A percentile compares a stretch with the other conserved stretches of the same genome.
phyloP scores from a whole-genome alignment of 2,329 filamentous ascomycete species.

The Penicillium sp. region DNA sequence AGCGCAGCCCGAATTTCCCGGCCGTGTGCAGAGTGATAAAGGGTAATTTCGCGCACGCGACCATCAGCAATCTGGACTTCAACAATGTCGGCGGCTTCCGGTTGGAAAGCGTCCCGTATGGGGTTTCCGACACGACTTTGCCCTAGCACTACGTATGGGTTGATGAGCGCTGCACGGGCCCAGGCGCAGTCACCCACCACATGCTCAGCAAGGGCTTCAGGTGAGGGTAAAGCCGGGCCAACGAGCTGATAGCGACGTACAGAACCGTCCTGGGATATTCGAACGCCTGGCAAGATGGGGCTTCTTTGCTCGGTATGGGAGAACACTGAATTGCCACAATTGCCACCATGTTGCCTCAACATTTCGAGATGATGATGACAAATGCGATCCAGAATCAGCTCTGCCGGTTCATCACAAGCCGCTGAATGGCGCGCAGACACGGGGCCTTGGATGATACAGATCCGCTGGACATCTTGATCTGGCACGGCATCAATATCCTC shows the following conservation, averaged over 20 bases:
- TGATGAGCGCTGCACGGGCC: not conserved
- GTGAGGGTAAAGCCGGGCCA: not conserved
- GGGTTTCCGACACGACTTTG: not conserved
- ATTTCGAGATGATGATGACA: not conserved
- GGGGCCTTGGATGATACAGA: constrained; percentile 13
- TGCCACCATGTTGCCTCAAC: not conserved
- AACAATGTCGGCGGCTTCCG: not conserved
- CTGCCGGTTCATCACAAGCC: not conserved
- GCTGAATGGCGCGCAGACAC: constrained; percentile 2
- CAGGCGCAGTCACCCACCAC: not conserved
- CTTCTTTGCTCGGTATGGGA: no score
- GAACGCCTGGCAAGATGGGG: not conserved
- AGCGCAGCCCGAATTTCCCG: not conserved
- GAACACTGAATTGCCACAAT: no score
- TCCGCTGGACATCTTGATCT: constrained; percentile 5
- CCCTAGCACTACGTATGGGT: not conserved
- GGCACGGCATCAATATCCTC: constrained; percentile 8
- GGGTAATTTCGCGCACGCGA: not conserved
- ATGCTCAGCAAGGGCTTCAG: not conserved
- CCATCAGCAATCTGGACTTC: not conserved
- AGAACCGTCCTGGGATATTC: not conserved
- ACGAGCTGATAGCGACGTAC: not conserved
- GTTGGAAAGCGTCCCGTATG: not conserved
- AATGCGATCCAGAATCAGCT: not conserved
- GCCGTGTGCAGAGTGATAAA: not conserved